Percentiles rank a stretch among this genome's conserved stretches.
Conservation (phyloP, 441 rosid genomes). For the Theobroma grandiflorum region DNA sequence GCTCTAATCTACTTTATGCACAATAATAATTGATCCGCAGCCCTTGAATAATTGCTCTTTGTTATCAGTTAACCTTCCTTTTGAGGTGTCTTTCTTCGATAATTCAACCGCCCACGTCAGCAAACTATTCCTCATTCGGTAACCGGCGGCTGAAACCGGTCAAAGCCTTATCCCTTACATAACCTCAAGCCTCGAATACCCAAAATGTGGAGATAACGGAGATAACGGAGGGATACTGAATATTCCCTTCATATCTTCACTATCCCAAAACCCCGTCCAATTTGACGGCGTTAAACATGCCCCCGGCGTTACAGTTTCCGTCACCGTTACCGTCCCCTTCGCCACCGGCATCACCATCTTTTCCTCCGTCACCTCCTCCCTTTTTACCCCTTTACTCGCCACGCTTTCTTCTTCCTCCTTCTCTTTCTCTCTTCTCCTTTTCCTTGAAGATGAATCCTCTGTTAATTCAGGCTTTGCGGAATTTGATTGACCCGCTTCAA, state of each 20-base stretch:
- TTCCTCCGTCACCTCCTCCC: constrained; percentile 41
- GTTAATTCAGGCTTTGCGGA: constrained; percentile 23
- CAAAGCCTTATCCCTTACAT: constrained; percentile 25
- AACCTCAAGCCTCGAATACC: constrained; percentile 42
- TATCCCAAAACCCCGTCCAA: constrained; percentile 84
- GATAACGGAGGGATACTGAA: constrained; percentile 80
- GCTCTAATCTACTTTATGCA: neutral
- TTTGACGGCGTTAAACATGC: constrained; percentile 75
- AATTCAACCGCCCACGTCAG: constrained; percentile 11
- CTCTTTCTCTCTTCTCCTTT: constrained; percentile 53
- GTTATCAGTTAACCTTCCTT: neutral
- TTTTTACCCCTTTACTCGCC: constrained; percentile 48
- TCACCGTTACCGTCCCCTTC: constrained; percentile 8
- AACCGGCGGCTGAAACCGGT: neutral
- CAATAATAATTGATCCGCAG: neutral
- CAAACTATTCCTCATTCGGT: constrained; percentile 12
- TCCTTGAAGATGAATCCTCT: constrained; percentile 31
- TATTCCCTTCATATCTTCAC: constrained; percentile 55
- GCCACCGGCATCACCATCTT: constrained; percentile 16
- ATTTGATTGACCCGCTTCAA: constrained; percentile 49
- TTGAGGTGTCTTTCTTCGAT: neutral
- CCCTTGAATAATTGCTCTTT: neutral
- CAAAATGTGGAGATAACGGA: constrained; percentile 70
- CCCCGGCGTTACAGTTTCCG: constrained; percentile 14
- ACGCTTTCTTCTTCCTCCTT: constrained; percentile 24